Base-by-base conservation (phyloP, 2,329 filamentous ascomycete species). In the Cladophialophora yegresii region DNA sequence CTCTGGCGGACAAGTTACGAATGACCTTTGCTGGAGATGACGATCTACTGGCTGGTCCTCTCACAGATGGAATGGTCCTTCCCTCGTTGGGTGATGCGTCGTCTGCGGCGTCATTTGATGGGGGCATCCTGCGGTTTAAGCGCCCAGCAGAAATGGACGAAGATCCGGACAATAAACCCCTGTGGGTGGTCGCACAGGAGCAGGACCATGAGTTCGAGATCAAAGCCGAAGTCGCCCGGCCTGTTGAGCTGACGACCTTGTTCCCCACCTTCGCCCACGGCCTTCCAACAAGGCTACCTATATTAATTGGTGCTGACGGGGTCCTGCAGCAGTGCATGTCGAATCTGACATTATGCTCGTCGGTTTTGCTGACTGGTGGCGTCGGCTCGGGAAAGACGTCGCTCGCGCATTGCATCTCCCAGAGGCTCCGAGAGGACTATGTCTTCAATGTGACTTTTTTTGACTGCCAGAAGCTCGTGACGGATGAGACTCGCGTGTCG, bases 301-400 rank as follows among this genome's bases (percentile, higher is more conserved):
- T 83, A 3, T 81, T 99, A 69, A 92, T 98, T 20, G 93, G 93
- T 1, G 93, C 98, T 63, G 92, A 98, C 71, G 80, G 83, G 1
- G 79, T 96, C 0, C 83, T 96, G 30, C 81, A 84, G 5, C 87
- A 91, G 69, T 82, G 96, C 22, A 82, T 89, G 65, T 88, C 86
- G 1, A 90, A 96, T 71, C 80, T 99, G 3, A 86, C 88, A 0
- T 90, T 96, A 71, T 86, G 91, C 69, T 97, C 93, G 0, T 98
- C 95, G 0, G 90, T 97, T 0, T 81, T 99, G 26, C 77, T 99
- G 50, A 96, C 92, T 0, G 95, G 95, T 45, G 91, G 90, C 0
- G 85, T 96, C 69, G 95, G 95, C 0, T 89, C 93, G 23, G 95
- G 95, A 28, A 99, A 99, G 78, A 92, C 91, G 2, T 87, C 88